phyloP scores from a whole-genome alignment of 176 grass and related monocot species.

The Zoysia pacifica region DNA sequence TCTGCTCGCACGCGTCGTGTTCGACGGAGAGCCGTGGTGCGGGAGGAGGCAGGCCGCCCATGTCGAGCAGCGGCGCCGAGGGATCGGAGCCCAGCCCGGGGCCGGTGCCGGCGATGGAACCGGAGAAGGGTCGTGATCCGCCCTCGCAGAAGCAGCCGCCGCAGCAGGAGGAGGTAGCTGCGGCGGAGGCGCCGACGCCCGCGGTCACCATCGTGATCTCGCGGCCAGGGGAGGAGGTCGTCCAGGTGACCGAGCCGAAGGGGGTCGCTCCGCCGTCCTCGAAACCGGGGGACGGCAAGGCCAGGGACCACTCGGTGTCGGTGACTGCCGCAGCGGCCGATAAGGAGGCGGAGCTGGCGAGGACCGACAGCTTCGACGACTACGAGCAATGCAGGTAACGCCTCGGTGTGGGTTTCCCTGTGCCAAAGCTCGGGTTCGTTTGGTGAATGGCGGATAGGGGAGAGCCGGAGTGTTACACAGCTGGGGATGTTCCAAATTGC shows the following conservation, averaged over 20 bases:
- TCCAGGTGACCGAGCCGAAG: slow-evolving; percentile 42
- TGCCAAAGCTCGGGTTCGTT: not conserved
- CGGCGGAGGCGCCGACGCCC: not conserved
- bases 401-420: not conserved
- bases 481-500: not conserved
- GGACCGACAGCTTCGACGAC: slow-evolving; percentile 72
- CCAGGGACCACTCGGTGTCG: slow-evolving; percentile 16
- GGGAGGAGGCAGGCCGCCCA: not conserved
- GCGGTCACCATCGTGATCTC: slow-evolving; percentile 74
- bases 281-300: slow-evolving; percentile 11
- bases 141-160: not conserved
- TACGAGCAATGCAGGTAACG: slow-evolving; percentile 87
- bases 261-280: not conserved
- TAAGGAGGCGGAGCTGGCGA: slow-evolving; percentile 49
- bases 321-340: slow-evolving; percentile 29
- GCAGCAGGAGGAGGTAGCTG: slow-evolving; percentile 36
- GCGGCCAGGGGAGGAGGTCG: slow-evolving; percentile 53
- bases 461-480: not conserved
- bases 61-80: slow-evolving; percentile 44
- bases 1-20: slow-evolving; percentile 35
- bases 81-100: slow-evolving; percentile 22
- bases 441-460: not conserved
- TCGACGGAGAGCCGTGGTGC: not conserved
- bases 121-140: not conserved
- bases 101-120: not conserved